Evolutionary conservation across 768 basidiomycete species (phyloP).

Genomic region (Amanita jacksonii): DNA sequence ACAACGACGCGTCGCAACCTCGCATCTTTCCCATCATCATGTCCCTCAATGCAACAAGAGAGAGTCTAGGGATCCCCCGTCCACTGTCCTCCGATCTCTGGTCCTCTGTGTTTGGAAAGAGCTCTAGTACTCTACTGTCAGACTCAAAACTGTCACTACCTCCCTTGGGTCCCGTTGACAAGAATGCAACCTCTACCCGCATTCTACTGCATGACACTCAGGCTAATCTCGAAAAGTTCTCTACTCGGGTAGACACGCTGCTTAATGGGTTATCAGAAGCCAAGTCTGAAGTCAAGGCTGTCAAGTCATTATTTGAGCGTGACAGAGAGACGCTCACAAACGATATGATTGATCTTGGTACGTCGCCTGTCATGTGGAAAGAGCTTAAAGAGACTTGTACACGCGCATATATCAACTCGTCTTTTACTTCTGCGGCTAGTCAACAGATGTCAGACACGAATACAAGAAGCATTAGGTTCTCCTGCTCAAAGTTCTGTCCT

Average conservation of each 20-base stretch:
- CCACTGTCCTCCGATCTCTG: conserved; percentile 35
- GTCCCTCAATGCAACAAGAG: conserved; percentile 3
- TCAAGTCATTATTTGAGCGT: conserved; percentile 48
- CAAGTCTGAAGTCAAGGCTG: conserved; percentile 40
- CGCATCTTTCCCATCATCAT: background rate
- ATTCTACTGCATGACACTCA: conserved; percentile 70
- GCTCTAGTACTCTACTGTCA: conserved; percentile 12
- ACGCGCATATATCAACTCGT: background rate
- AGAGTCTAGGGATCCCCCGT: conserved; percentile 13
- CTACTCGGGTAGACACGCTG: conserved; percentile 44
- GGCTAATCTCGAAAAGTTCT: conserved; percentile 59
- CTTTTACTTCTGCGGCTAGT: too few species aligned
- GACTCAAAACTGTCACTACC: conserved; percentile 20
- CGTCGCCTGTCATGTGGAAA: conserved; percentile 17
- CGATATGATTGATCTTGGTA: conserved; percentile 49
- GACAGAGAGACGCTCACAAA: conserved; percentile 47
- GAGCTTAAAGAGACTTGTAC: conserved; percentile 4
- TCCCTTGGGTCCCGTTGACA: conserved; percentile 49
- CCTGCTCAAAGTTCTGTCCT: conserved; percentile 41
- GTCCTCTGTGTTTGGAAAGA: conserved; percentile 44
- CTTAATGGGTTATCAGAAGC: conserved; percentile 40
- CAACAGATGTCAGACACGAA: conserved; percentile 51
- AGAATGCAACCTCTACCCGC: conserved; percentile 58
- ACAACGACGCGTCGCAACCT: conserved; percentile 7
- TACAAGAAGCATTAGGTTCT: conserved; percentile 47